Conservation (phyloP, 352 stramenopile species). For the Phytophthora constricta region DNA sequence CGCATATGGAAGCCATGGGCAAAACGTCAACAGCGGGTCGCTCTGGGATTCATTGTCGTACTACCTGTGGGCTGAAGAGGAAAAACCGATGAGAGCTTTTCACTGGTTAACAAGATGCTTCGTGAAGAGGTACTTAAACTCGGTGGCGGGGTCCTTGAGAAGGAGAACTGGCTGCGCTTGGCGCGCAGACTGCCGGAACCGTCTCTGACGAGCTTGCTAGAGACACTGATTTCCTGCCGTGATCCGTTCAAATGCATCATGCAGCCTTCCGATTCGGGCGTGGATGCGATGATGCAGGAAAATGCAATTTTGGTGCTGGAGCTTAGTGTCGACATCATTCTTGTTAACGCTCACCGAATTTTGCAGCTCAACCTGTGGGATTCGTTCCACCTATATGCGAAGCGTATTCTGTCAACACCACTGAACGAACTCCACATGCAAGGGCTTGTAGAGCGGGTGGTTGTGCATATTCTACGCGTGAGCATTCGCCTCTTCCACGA, state of each 20-base stretch:
- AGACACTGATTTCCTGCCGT: slow-evolving; percentile 76
- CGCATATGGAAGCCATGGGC: slow-evolving; percentile 47
- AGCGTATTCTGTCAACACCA: slow-evolving; percentile 76
- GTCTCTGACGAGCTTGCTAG: slow-evolving; percentile 66
- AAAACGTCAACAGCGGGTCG: slow-evolving; percentile 51
- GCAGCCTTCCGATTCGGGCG: slow-evolving; percentile 50
- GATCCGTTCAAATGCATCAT: slow-evolving; percentile 85
- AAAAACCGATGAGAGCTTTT: slow-evolving; percentile 85
- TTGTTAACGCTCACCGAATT: slow-evolving; percentile 86
- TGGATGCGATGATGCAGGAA: slow-evolving; percentile 89
- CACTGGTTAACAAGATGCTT: slow-evolving; percentile 79
- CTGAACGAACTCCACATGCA: slow-evolving; percentile 81
- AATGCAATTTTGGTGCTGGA: slow-evolving; percentile 90
- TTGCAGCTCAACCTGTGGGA: slow-evolving; percentile 77
- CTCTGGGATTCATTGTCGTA: slow-evolving; percentile 86
- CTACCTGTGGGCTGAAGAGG: slow-evolving; percentile 86
- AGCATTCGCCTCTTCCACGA: slow-evolving; percentile 90
- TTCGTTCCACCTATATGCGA: slow-evolving; percentile 81
- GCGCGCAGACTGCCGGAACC: slow-evolving; percentile 76
- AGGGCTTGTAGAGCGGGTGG: slow-evolving; percentile 80
- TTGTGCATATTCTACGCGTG: slow-evolving; percentile 86
- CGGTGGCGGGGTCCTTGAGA: slow-evolving; percentile 78
- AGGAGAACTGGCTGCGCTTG: slow-evolving; percentile 88
- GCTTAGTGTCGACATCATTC: slow-evolving; percentile 83
- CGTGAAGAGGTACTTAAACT: slow-evolving; percentile 76